Evolutionary conservation across 257 asterid species (phyloP).

Genomic region (Parsonsia alboflavescens): DNA sequence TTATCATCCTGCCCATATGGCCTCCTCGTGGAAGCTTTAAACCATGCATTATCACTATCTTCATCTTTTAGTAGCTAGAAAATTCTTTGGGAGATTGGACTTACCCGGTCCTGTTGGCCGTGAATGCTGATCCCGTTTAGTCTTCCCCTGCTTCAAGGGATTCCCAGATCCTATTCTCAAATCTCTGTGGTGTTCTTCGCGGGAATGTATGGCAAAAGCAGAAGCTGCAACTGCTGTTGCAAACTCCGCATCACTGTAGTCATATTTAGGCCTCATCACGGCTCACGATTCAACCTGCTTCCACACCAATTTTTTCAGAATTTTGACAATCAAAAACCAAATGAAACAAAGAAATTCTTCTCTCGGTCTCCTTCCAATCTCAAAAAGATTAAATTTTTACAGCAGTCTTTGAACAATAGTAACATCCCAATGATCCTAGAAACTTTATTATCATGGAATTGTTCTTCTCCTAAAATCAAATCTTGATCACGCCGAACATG

Average conservation of each 20-base stretch:
- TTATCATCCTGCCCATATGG: conserved; percentile 23
- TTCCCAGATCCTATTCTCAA: conserved; percentile 12
- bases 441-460: too few relatives aligned
- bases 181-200: conserved; percentile 28
- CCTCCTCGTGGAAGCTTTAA: conserved; percentile 35
- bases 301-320: not conserved
- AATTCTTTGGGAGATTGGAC: not conserved
- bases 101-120: conserved; percentile 33
- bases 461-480: not conserved
- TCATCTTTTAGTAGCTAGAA: not conserved
- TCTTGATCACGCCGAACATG: not conserved
- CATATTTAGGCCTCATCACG: conserved; percentile 27
- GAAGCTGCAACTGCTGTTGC: conserved; percentile 67
- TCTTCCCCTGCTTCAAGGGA: not conserved
- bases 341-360: not conserved
- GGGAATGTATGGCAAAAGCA: conserved; percentile 49
- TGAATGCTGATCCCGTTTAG: conserved; percentile 25
- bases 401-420: not conserved
- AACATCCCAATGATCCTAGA: not conserved
- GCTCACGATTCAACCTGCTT: not conserved
- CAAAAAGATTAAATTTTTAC: not conserved
- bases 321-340: not conserved
- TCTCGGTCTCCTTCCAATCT: not conserved
- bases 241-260: conserved; percentile 32
- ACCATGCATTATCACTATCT: not conserved